phyloP scores from a whole-genome alignment of 495 filamentous ascomycete genomes.

The Hypoxylon fuscum region DNA sequence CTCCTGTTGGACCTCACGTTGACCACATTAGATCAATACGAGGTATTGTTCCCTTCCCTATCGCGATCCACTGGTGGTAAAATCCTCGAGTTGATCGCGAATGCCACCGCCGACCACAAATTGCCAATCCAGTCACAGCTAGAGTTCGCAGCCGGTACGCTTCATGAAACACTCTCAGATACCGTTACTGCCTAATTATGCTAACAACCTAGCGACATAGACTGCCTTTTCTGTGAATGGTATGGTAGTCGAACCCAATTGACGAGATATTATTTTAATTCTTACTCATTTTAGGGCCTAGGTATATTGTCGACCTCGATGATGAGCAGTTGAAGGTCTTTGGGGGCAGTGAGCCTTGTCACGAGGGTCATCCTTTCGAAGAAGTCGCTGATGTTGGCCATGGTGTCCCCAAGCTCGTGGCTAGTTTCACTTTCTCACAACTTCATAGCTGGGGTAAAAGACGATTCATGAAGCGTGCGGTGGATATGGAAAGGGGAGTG shows the following conservation, averaged over 20 bases:
- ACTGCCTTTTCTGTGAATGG: neutral
- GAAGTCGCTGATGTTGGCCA: neutral
- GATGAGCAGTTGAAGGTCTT: neutral
- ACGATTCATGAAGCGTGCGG: neutral
- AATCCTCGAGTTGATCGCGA: neutral
- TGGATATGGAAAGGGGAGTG: neutral
- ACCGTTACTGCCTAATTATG: neutral
- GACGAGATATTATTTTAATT: neutral
- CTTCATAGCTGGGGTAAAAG: neutral
- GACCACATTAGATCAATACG: neutral
- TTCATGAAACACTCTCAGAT: neutral
- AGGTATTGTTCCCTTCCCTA: neutral
- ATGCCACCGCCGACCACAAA: neutral
- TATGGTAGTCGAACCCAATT: neutral
- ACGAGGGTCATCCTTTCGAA: neutral
- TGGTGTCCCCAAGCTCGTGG: neutral
- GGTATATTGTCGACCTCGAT: neutral
- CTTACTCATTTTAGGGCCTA: neutral
- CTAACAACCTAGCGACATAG: neutral
- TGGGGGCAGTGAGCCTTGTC: neutral
- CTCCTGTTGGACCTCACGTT: neutral
- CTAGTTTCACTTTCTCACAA: neutral
- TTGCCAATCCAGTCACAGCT: neutral
- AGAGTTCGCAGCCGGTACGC: conserved; percentile 1
- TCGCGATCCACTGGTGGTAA: neutral